Percentiles rank a stretch among this genome's conserved stretches.
These are phyloP conservation scores for Cyphellophora europaea DNA, from an alignment of 2,329 filamentous ascomycete species.

Conservation along the genomic window DNA sequence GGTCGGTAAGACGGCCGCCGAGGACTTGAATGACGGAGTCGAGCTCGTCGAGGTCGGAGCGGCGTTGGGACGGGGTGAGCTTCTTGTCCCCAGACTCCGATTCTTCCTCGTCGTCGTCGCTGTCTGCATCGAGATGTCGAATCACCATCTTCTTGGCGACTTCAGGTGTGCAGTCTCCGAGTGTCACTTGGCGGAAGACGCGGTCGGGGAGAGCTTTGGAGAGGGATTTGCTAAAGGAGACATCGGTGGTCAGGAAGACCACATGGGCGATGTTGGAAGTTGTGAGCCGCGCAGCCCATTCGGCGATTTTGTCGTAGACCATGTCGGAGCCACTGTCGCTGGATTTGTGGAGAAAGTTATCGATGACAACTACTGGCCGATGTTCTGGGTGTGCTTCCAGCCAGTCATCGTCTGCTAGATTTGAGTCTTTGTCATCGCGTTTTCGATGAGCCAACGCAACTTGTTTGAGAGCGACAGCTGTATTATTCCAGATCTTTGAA, in stretches of 20 bases:
- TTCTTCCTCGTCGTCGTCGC: conserved; percentile 28
- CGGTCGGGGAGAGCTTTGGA: conserved; percentile 82
- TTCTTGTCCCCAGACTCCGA: conserved; percentile 28
- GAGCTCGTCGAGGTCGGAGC: conserved; percentile 57
- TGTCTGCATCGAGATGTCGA: conserved; percentile 55
- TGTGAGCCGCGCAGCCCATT: conserved; percentile 82
- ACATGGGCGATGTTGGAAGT: conserved; percentile 87
- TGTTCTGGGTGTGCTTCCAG: conserved; percentile 81
- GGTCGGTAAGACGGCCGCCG: conserved; percentile 86
- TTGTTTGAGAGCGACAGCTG: conserved; percentile 66
- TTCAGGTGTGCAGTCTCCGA: conserved; percentile 78
- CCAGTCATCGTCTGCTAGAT: conserved; percentile 73
- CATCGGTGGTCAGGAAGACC: conserved; percentile 84
- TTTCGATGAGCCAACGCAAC: conserved; percentile 62
- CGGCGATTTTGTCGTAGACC: conserved; percentile 67
- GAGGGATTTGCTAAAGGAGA: conserved; percentile 78
- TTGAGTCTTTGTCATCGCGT: conserved; percentile 63
- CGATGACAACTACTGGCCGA: conserved; percentile 75
- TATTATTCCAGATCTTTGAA: conserved; percentile 80
- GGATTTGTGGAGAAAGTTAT: conserved; percentile 81
- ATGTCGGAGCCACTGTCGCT: conserved; percentile 53
- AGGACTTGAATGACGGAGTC: conserved; percentile 72
- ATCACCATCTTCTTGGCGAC: conserved; percentile 88
- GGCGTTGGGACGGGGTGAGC: conserved; percentile 36
- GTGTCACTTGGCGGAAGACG: conserved; percentile 74